Evolutionary conservation across 768 basidiomycete genomes (phyloP), one percentile per base, ranked within the genome.

Genomic region (Fomitopsis pulvina): DNA sequence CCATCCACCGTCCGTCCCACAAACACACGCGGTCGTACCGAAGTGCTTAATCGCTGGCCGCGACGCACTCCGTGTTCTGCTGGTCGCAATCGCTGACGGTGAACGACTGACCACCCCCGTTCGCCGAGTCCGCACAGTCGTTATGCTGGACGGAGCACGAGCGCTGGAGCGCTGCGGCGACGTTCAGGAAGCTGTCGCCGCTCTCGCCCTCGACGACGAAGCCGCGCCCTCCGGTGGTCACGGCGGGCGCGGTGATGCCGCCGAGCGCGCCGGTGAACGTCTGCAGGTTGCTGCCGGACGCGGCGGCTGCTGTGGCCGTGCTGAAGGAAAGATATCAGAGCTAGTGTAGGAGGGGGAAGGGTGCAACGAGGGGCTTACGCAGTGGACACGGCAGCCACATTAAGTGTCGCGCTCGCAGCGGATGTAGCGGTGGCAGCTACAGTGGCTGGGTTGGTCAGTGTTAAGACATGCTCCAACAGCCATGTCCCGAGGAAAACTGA

Each of bases 61-160:
- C 66, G 41, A 61, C 61, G 62, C 77, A 79, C 51, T 64, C 60
- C 9, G 63, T 60, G 55, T 74, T 71, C 56, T 80, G 77, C 16
- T 60, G 57, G 49, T 65, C 73, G 60, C 78, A 79, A 21, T 68
- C 71, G 26, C 62, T 59, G 25, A 78, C 78, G 20, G 71, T 75
- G 55, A 79, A 66, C 39, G 66, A 70, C 60, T 78, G 74, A 40
- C 72, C 72, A 6, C 72, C 73, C 12, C 71, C 65, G 59, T 81
- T 80, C 12, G 79, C 76, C 12, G 75, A 76, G 59, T 80, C 68
- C 5, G 78, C 76, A 60, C 80, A 83, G 56, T 73, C 56, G 65
- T 83, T 83, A 57, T 78, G 71, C 65, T 81, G 79, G 4, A 80
- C 69, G 59, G 77, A 75, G 60, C 76, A 79, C 40, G 75, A 77